Base-by-base conservation (phyloP, 164 flowering plant genomes). In the Umbellularia californica region DNA sequence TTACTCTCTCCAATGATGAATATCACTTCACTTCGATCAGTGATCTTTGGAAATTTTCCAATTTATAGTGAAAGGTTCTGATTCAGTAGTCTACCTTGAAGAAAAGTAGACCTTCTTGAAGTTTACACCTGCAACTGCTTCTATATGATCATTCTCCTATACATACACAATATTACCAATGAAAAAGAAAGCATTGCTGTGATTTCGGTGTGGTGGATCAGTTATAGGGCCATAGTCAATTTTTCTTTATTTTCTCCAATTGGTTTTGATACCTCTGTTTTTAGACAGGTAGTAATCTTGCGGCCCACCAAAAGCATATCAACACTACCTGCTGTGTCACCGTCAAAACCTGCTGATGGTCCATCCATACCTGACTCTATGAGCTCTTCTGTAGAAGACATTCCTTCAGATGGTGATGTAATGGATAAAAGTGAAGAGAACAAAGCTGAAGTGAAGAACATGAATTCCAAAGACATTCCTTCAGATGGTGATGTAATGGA, bases 241-340 rank as follows among this genome's bases (percentile, higher is more conserved):
- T 5, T 7, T 5, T 5, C n/a, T 67, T 5, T 67, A 20, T 69
- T 11, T 69, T 41, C 35, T 41, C 55, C 12, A 69, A 20, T 47
- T 6, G 15, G 25, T 70, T 70, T 30, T 70, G 72, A 70, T 52
- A 15, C 58, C 72, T 72, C 69, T 67, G 47, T 77, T 74, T 82
- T 5, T 82, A 69, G 72, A 67, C 86, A 95, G 99, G 99, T 88
- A 22, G 99, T 89, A n/a, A 89, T 81, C 77, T 80, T 93, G 85
- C 87, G 90, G 70, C 88, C 83, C 76, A 50, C 81, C 65, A 90
- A 87, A 80, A 89, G 77, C 75, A 87, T 52, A 73, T 73, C 86
- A 14, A 62, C 78, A 19, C 85, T 65, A 68, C 74, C 87, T 14
- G 28, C 77, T 15, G 74, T 62, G 51, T 79, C 86, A 72, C 76